phyloP scores from a whole-genome alignment of 2,329 filamentous ascomycete genomes.

The Xylariaceae sp. region DNA sequence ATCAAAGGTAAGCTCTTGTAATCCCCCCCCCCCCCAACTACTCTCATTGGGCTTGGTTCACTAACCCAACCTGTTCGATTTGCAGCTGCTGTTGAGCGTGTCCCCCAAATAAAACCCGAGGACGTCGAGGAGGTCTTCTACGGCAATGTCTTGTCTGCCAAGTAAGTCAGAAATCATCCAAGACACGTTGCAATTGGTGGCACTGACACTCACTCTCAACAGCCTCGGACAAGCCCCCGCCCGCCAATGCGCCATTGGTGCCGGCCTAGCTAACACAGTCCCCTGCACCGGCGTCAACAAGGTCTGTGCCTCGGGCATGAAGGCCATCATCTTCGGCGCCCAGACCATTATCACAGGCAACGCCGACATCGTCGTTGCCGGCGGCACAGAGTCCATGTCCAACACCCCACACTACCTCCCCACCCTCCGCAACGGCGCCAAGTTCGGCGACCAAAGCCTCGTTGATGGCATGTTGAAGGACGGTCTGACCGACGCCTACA shows the following conservation, averaged over 20 bases:
- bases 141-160: slow-evolving; percentile 95
- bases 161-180: slow-evolving; percentile 51
- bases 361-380: slow-evolving; percentile 87
- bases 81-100: slow-evolving; percentile 74
- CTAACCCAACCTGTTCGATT: slow-evolving; percentile 13
- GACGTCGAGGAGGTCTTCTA: slow-evolving; percentile 97
- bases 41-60: not conserved
- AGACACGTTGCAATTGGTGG: slow-evolving; percentile 11
- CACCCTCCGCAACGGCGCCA: slow-evolving; percentile 78
- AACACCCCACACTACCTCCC: slow-evolving; percentile 96
- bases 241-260: slow-evolving; percentile 86
- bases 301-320: slow-evolving; percentile 93
- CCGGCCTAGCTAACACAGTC: slow-evolving; percentile 74
- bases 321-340: slow-evolving; percentile 89
- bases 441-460: slow-evolving; percentile 87
- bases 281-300: slow-evolving; percentile 97
- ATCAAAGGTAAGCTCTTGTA: slow-evolving; percentile 73
- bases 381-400: slow-evolving; percentile 97
- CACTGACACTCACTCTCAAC: slow-evolving; percentile 11
- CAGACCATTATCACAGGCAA: slow-evolving; percentile 98
- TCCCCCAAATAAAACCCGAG: slow-evolving; percentile 78
- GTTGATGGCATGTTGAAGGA: slow-evolving; percentile 93
- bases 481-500: slow-evolving; percentile 90
- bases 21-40: not conserved
- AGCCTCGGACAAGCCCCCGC: slow-evolving; percentile 96